Percentiles rank a stretch among this genome's conserved stretches.
Evolutionary conservation across 441 rosid genomes (phyloP).

Genomic region (Gossypium davidsonii): DNA sequence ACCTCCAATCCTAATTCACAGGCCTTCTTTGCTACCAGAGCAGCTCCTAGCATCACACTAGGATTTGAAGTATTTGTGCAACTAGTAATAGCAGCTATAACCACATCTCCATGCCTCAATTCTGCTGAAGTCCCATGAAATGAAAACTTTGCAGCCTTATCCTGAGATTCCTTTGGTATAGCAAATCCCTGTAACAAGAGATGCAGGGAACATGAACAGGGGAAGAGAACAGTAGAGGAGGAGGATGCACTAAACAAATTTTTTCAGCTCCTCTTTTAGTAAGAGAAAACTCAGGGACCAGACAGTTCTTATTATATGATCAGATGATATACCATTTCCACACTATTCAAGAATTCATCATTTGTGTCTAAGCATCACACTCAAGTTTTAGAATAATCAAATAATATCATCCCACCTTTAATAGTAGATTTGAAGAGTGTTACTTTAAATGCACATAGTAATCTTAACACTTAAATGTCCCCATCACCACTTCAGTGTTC

Average conservation of each 20-base stretch:
- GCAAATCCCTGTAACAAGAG: slow-evolving; percentile 66
- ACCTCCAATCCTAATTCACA: slow-evolving; percentile 81
- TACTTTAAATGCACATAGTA: background rate
- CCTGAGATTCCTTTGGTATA: slow-evolving; percentile 74
- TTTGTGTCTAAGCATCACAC: background rate
- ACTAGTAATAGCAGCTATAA: slow-evolving; percentile 94
- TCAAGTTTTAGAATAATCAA: background rate
- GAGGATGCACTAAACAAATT: background rate
- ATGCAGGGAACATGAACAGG: slow-evolving; percentile 3
- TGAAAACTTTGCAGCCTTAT: slow-evolving; percentile 59
- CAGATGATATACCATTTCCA: background rate
- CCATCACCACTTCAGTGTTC: background rate
- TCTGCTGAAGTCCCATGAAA: slow-evolving; percentile 65
- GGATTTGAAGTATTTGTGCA: slow-evolving; percentile 98
- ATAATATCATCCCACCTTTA: background rate
- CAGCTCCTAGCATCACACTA: slow-evolving; percentile 97
- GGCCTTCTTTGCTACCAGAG: slow-evolving; percentile 89
- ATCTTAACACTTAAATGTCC: background rate
- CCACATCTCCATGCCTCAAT: slow-evolving; percentile 86
- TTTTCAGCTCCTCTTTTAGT: background rate
- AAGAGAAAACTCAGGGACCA: background rate
- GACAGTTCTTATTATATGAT: background rate
- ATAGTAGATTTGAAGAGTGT: background rate
- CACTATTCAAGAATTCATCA: background rate
- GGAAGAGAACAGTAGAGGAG: slow-evolving; percentile 3